Evolutionary conservation across 495 filamentous ascomycete genomes (phyloP).

Genomic region (Sporormia fimetaria): DNA sequence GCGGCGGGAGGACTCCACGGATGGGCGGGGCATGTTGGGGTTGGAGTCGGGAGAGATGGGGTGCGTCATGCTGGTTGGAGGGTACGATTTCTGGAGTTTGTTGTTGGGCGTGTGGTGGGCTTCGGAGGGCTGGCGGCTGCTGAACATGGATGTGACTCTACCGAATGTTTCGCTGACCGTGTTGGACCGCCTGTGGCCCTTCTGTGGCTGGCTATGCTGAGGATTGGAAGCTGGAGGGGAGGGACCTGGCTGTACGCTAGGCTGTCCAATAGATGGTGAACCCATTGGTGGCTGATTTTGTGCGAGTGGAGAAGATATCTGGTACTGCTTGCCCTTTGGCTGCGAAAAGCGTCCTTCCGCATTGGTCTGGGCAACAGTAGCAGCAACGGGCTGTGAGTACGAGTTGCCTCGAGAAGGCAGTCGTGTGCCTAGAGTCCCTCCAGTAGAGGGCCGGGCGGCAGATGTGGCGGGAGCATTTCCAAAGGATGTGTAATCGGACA

Average conservation of each 20-base stretch:
- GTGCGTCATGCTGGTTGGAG: constrained; percentile 37
- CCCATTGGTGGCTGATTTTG: constrained; percentile 15
- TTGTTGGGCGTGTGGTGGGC: constrained; percentile 20
- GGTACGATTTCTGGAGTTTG: constrained; percentile 40
- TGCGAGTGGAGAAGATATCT: constrained; percentile 53
- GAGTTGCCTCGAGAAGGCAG: constrained; percentile 68
- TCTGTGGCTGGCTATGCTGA: constrained; percentile 1
- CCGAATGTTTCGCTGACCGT: constrained; percentile 26
- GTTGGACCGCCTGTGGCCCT: constrained; percentile 23
- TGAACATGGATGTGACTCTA: constrained; percentile 22
- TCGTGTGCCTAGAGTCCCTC: constrained; percentile 57
- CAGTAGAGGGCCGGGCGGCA: constrained; percentile 60
- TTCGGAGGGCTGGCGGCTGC: constrained; percentile 12
- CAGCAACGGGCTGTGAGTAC: constrained; percentile 80
- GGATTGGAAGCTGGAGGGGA: constrained; percentile 4
- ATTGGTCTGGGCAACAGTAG: constrained; percentile 79
- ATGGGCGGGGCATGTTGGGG: constrained; percentile 60
- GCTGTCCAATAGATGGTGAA: constrained; percentile 18
- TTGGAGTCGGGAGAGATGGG: constrained; percentile 73
- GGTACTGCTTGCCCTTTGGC: constrained; percentile 65
- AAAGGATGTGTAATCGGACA: constrained; percentile 45
- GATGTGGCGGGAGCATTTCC: constrained; percentile 37
- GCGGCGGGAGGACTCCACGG: constrained; percentile 71
- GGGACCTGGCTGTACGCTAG: constrained; percentile 16
- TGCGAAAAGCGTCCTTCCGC: constrained; percentile 84